Base-by-base conservation (phyloP, 805 yeast genomes). In the Martiniozyma abietophila region DNA sequence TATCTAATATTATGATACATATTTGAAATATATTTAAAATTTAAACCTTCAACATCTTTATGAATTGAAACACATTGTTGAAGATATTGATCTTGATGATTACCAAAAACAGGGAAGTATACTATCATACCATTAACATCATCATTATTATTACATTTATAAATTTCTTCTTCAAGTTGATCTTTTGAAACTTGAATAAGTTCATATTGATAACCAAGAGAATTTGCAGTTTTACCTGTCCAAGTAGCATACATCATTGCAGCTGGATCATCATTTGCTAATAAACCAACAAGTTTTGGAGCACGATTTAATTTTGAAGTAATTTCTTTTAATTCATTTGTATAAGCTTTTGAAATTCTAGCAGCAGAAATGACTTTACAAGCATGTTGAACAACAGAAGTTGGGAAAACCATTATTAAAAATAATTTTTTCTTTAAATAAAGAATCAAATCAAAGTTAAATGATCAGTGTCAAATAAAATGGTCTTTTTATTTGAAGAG, bases 51-150 rank as follows among this genome's bases (percentile, higher is more conserved):
- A 17, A 92, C 97, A 50, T 92, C 98, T 56, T 92, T 92, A 41
- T 84, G 89, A 25, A 78, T 65, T n/a, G 86, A 65, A 14, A 92
- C 88, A 41, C 86, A 81, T 60, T 92, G 97, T 61, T 92, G 97
- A 38, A 92, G 60, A 56, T 92, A 92, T 59, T 83, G 95, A 58
- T 92, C 98, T 60, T 92, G 97, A 39, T 83, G 74, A 53, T 84
- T 83, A 3, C 95, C 96, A 59, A 84, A 92, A 3, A 92, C 97
- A 0, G 98, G 98, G 71, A 89, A 92, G 57, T 92, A 92, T 11
- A 92, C 89, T 82, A 92, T 86, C 45, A 92, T 92, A 17, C 97
- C 98, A 53, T 86, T 78, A 25, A 89, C 83, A 1, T 54, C 46
- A 36, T 69, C 73, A 50, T 88, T 89, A 19, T 65, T 64, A 55